These are phyloP conservation scores for Fragilaria radians DNA, from an alignment of 108 stramenopile genomes.

Conservation along the genomic window DNA sequence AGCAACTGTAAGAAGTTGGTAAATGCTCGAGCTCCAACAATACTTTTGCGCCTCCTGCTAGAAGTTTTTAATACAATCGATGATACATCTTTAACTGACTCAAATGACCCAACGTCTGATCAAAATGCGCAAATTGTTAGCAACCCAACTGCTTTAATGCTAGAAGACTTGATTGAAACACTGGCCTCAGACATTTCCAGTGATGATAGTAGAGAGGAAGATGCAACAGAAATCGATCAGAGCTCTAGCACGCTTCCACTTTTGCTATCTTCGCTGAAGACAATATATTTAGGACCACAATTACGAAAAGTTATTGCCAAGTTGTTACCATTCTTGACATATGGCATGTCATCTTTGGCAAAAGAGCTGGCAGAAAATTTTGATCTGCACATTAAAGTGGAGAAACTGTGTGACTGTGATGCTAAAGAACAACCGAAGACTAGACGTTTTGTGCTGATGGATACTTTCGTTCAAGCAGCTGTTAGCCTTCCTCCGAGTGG, in stretches of 20 bases:
- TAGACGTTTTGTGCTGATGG: conserved; percentile 33
- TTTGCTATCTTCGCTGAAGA: conserved; percentile 57
- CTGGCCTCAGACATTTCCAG: conserved; percentile 70
- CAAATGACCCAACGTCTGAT: neutral
- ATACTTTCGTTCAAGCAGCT: conserved; percentile 76
- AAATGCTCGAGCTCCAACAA: conserved; percentile 68
- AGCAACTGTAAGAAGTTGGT: conserved; percentile 64
- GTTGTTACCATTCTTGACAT: conserved; percentile 77
- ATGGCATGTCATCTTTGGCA: conserved; percentile 60
- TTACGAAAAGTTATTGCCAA: conserved; percentile 78
- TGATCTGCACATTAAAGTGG: conserved; percentile 44
- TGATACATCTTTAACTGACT: conserved; percentile 12
- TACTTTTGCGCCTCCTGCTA: conserved; percentile 61
- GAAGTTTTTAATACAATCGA: conserved; percentile 77
- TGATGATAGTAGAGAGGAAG: conserved; percentile 10
- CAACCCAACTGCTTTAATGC: conserved; percentile 49
- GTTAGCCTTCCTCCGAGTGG: conserved; percentile 63
- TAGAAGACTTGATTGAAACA: conserved; percentile 75
- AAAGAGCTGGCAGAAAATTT: conserved; percentile 62
- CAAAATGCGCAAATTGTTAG: conserved; percentile 8
- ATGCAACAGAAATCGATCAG: conserved; percentile 23
- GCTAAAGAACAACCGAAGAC: conserved; percentile 6
- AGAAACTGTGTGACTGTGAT: conserved; percentile 23
- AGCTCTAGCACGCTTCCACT: conserved; percentile 61
- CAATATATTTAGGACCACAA: conserved; percentile 54